Conservation (phyloP, 2,329 filamentous ascomycete species). For the Trichoderma sp. region DNA sequence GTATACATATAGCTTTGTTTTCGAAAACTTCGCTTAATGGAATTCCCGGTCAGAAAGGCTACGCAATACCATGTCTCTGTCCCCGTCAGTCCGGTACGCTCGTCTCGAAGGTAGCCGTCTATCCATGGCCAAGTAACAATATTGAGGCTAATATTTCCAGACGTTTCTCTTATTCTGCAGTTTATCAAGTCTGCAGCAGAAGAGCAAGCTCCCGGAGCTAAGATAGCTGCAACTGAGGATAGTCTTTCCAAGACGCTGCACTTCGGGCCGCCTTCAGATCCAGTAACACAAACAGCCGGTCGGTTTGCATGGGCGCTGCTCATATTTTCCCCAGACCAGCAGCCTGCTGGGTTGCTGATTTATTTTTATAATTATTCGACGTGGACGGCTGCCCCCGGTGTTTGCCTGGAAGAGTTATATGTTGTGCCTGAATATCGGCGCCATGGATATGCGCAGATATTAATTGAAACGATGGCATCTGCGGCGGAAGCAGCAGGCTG, state of each 20-base stretch:
- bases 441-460: slow-evolving; percentile 6
- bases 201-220: not conserved
- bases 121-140: not conserved
- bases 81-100: not conserved
- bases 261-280: not conserved
- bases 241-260: not conserved
- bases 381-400: not conserved
- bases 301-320: slow-evolving; percentile 7
- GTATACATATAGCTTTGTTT: not conserved
- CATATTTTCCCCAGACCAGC: not conserved
- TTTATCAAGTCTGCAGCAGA: slow-evolving; percentile 5
- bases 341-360: slow-evolving; percentile 1
- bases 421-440: not conserved
- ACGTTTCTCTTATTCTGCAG: not conserved
- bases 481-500: slow-evolving; percentile 12
- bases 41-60: not conserved
- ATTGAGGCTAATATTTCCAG: not conserved
- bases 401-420: slow-evolving; percentile 14
- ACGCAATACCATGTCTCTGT: not conserved
- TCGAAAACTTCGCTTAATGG: not conserved
- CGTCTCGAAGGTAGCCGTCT: not conserved
- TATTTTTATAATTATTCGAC: slow-evolving; percentile 6
- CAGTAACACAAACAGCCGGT: not conserved
- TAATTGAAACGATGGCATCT: slow-evolving; percentile 5
- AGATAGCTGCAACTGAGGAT: slow-evolving; percentile 1